Conservation (phyloP, 305 asterid species). For the Petunia hybrid region DNA sequence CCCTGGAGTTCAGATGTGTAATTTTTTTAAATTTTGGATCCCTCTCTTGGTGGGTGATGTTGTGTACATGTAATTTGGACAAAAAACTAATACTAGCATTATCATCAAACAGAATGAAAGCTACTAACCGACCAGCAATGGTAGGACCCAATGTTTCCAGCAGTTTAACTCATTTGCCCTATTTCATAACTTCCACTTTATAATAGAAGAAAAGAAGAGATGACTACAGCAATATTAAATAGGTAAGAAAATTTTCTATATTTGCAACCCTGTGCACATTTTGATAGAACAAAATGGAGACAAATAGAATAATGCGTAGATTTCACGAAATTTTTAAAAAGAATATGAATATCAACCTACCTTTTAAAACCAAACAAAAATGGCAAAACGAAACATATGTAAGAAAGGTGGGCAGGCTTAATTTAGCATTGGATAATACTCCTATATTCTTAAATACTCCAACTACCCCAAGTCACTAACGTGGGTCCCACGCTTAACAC, state of each 20-base stretch:
- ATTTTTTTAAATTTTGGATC: no score
- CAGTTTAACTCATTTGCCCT: not conserved
- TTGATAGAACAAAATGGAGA: no score
- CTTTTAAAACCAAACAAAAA: not conserved
- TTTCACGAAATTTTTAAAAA: not conserved
- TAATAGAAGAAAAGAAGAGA: no score
- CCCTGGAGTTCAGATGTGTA: no score
- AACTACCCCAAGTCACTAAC: not conserved
- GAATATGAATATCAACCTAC: not conserved
- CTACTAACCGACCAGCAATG: not conserved
- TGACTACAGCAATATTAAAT: no score
- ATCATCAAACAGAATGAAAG: slow-evolving; percentile 4
- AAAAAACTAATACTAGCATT: not conserved
- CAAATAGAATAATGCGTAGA: not conserved
- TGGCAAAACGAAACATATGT: not conserved
- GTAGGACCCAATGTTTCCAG: not conserved
- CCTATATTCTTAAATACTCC: slow-evolving; percentile 10
- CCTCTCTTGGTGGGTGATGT: not conserved
- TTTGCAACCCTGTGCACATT: no score
- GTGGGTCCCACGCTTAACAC: not conserved
- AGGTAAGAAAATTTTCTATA: no score
- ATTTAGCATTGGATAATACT: no score
- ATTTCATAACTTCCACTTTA: not conserved
- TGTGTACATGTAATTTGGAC: slow-evolving; percentile 8
- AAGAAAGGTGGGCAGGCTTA: slow-evolving; percentile 25